Percentiles rank a stretch among this genome's conserved stretches.
phyloP scores from a whole-genome alignment of 2,329 filamentous ascomycete species.

The Myriangium duriaei region DNA sequence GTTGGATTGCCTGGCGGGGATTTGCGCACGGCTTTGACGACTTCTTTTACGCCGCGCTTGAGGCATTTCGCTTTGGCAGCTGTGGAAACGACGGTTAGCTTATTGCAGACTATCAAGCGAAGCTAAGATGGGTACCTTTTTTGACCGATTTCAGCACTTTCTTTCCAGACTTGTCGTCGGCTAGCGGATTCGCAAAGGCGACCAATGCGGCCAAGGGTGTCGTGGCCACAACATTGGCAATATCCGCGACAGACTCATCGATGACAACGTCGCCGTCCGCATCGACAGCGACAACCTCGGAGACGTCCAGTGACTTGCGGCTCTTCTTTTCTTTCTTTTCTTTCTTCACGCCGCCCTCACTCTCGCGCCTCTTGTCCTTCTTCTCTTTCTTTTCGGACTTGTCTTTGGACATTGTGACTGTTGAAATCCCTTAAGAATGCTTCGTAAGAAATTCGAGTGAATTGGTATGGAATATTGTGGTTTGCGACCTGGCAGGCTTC shows the following conservation, averaged over 20 bases:
- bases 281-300: slow-evolving; percentile 31
- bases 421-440: no score
- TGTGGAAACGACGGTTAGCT: no score
- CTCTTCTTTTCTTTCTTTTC: slow-evolving; percentile 48
- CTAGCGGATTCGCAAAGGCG: slow-evolving; percentile 70
- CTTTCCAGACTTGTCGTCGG: slow-evolving; percentile 61
- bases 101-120: not conserved
- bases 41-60: slow-evolving; percentile 97
- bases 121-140: slow-evolving; percentile 46
- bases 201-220: slow-evolving; percentile 48
- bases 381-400: slow-evolving; percentile 29
- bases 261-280: slow-evolving; percentile 25
- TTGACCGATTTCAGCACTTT: slow-evolving; percentile 54
- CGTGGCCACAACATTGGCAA: slow-evolving; percentile 31
- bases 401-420: slow-evolving; percentile 25
- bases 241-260: slow-evolving; percentile 20
- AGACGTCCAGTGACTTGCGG: slow-evolving; percentile 47
- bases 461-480: no score
- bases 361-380: slow-evolving; percentile 27
- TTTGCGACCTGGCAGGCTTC: no score
- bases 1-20: slow-evolving; percentile 57
- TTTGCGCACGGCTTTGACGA: slow-evolving; percentile 96
- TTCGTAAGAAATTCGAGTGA: no score
- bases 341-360: slow-evolving; percentile 24
- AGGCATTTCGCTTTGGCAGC: slow-evolving; percentile 91